Evolutionary conservation across 768 basidiomycete genomes (phyloP), one percentile per base, ranked within the genome.

Genomic region (Tremella mesenterica): DNA sequence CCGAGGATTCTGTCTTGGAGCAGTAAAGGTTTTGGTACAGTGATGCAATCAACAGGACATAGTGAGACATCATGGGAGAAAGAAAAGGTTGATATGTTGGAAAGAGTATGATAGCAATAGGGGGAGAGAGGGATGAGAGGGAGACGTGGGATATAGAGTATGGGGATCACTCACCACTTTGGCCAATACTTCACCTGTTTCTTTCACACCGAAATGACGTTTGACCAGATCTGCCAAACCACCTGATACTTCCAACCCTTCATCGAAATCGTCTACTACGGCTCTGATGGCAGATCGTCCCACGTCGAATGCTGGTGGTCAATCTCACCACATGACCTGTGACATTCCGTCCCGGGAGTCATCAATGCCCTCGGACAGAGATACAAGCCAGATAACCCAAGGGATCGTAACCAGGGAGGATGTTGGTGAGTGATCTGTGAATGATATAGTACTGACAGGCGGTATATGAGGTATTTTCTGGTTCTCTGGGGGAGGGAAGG

Each of bases 201-300:
- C 36, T 8, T 48, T 36, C 5, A 64, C 65, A 3, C 52, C 63
- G 34, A 64, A 67, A 48, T 64, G 58, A n/a, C 43, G 34, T 25
- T 50, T 53, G 14, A 67, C 54, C 26, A 38, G 44, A 20, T 51
- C 50, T 4, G 56, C 56, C 12, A 64, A 45, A 13, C 58, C 60
- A 25, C 53, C 58, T 4, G 34, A 10, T 1, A 20, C 33, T 39
- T 62, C 56, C 12, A 44, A 20, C 5, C 56, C 58, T 21, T 46
- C 54, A 44, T 64, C 63, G 55, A 51, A 64, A 34, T 57, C 65
- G 31, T 67, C 63, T 5, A 59, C 49, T 1, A 61, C 65, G 18
- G 45, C 31, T n/a, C 60, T 48, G 2, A 64, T 61, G 4, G 65
- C 65, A 21, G 53, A 56, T 9, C 56, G 46, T 2, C 60, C 65